Evolutionary conservation across 495 filamentous ascomycete genomes (phyloP).

Genomic region (Corynascus novoguineensis): DNA sequence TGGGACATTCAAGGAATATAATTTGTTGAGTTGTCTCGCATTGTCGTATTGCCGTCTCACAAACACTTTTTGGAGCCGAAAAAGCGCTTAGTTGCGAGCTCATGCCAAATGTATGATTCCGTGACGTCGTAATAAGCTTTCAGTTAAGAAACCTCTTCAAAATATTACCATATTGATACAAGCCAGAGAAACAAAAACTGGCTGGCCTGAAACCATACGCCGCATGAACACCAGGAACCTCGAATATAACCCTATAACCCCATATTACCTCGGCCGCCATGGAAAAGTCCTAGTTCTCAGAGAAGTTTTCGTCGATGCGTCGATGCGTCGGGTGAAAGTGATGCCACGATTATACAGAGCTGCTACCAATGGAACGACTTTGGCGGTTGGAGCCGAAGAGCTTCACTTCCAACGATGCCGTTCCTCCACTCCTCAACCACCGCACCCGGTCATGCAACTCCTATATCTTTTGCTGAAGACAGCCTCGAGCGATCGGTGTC

Average conservation of each 20-base stretch:
- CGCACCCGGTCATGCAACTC: too few relatives aligned
- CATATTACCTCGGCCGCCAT: background rate
- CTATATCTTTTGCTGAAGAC: too few relatives aligned
- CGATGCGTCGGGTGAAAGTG: background rate
- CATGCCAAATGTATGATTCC: too few relatives aligned
- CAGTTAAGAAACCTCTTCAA: background rate
- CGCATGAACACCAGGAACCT: background rate
- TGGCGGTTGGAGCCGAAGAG: too few relatives aligned
- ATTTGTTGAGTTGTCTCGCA: too few relatives aligned
- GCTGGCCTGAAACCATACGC: background rate
- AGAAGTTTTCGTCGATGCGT: background rate
- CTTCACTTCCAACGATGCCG: too few relatives aligned
- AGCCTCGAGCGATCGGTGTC: background rate
- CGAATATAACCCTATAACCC: background rate
- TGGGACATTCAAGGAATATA: background rate
- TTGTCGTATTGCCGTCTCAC: background rate
- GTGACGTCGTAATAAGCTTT: background rate
- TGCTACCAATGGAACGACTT: too few relatives aligned
- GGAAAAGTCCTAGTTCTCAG: too few relatives aligned
- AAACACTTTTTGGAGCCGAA: background rate
- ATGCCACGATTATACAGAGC: background rate
- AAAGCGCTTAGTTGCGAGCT: background rate
- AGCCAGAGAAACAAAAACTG: background rate
- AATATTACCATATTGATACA: background rate
- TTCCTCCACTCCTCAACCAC: too few relatives aligned